phyloP scores from a whole-genome alignment of 2,329 filamentous ascomycete genomes.

The Lecanicillium sp. region DNA sequence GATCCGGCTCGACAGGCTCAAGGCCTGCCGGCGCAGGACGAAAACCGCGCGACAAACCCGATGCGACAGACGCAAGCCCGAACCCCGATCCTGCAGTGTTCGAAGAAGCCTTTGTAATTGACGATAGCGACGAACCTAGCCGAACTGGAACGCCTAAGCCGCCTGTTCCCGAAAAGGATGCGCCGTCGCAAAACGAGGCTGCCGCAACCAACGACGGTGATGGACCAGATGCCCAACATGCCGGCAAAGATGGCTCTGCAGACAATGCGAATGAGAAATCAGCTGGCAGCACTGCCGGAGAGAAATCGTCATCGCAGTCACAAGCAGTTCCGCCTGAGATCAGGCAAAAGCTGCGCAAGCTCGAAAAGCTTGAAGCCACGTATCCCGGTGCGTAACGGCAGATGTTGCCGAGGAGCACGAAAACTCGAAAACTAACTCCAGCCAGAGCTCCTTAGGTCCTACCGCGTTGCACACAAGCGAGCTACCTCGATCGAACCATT shows the following conservation, averaged over 20 bases:
- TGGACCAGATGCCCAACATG: slow-evolving; percentile 10
- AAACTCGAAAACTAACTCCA: slow-evolving; percentile 6
- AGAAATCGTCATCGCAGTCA: slow-evolving; percentile 10
- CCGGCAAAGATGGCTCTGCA: slow-evolving; percentile 12
- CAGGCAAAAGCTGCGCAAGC: slow-evolving; percentile 64
- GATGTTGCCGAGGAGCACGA: background rate
- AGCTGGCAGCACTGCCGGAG: slow-evolving; percentile 4
- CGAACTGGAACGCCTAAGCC: slow-evolving; percentile 50
- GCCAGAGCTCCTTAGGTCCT: slow-evolving; percentile 79
- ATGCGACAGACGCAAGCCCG: slow-evolving; percentile 28
- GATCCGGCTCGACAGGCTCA: slow-evolving; percentile 27
- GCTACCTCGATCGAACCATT: slow-evolving; percentile 87
- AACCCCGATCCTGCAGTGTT: slow-evolving; percentile 82
- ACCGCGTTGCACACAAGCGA: slow-evolving; percentile 81
- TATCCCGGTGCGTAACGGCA: slow-evolving; percentile 59
- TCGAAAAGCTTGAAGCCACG: slow-evolving; percentile 83
- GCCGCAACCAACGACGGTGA: slow-evolving; percentile 10
- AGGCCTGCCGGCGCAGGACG: slow-evolving; percentile 30
- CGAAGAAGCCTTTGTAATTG: slow-evolving; percentile 77
- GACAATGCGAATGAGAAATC: slow-evolving; percentile 12
- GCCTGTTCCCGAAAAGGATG: slow-evolving; percentile 26
- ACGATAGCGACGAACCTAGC: slow-evolving; percentile 66
- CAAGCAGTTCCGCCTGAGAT: slow-evolving; percentile 66
- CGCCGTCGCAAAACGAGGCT: slow-evolving; percentile 12
- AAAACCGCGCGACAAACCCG: slow-evolving; percentile 29